A percentile compares a stretch with the other conserved stretches of the same genome.
These are phyloP conservation scores for Myxozyma udenii DNA, from an alignment of 805 yeast species.

Conservation along the genomic window DNA sequence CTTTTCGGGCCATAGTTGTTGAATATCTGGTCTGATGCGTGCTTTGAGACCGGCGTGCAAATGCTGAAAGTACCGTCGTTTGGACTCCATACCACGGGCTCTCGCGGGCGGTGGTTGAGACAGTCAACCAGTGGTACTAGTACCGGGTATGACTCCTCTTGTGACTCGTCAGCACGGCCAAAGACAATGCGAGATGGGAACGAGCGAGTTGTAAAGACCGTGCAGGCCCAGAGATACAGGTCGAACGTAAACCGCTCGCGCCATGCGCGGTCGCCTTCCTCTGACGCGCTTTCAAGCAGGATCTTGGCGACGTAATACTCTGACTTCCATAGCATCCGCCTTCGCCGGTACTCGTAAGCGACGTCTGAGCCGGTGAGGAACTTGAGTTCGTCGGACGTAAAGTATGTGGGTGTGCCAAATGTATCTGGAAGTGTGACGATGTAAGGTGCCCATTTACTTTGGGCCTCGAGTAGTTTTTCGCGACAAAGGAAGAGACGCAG, in stretches of 20 bases:
- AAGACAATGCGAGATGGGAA: conserved; percentile 66
- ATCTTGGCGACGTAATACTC: conserved; percentile 52
- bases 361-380: conserved; percentile 68
- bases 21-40: conserved; percentile 51
- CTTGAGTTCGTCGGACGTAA: conserved; percentile 53
- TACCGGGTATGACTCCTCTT: conserved; percentile 48
- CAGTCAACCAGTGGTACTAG: conserved; percentile 75
- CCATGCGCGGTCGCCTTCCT: background rate
- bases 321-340: conserved; percentile 46
- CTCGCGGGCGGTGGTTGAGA: conserved; percentile 64
- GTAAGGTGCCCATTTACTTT: conserved; percentile 45
- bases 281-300: background rate
- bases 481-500: conserved; percentile 21
- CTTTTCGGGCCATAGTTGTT: conserved; percentile 88
- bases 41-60: conserved; percentile 30
- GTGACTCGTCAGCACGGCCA: conserved; percentile 39
- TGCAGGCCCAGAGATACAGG: conserved; percentile 67
- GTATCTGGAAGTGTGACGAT: conserved; percentile 49
- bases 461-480: conserved; percentile 8
- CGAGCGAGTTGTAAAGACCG: conserved; percentile 70
- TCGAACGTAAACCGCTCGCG: conserved; percentile 13
- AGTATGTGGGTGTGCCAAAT: conserved; percentile 63
- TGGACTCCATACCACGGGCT: conserved; percentile 62
- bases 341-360: conserved; percentile 51
- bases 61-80: conserved; percentile 43